Percentiles rank a stretch among this genome's conserved stretches.
Evolutionary conservation across 2,329 filamentous ascomycete species (phyloP).

Genomic region (Trichocomaceae sp.): DNA sequence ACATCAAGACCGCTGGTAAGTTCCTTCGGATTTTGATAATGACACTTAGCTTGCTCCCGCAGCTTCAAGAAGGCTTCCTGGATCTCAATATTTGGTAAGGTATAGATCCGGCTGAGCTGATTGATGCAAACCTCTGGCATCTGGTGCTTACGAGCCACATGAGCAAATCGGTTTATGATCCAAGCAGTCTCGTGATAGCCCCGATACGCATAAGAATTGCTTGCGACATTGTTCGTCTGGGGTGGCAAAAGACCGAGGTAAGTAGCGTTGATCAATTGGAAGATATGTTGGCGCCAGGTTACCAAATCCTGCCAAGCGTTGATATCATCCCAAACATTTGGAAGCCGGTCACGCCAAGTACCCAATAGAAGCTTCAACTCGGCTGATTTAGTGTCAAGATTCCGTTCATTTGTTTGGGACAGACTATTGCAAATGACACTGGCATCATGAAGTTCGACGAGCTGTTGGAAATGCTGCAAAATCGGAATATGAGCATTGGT

Average conservation of each 20-base stretch:
- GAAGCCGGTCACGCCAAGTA: conserved; percentile 90
- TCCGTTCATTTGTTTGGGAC: conserved; percentile 71
- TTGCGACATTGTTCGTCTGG: conserved; percentile 72
- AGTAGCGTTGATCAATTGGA: conserved; percentile 90
- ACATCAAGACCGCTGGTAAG: conserved; percentile 90
- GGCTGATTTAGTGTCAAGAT: conserved; percentile 88
- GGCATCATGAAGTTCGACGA: conserved; percentile 95
- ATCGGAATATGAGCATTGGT: conserved; percentile 94
- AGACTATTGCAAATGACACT: conserved; percentile 94
- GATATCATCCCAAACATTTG: conserved; percentile 99
- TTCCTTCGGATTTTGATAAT: conserved; percentile 93
- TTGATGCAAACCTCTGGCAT: conserved; percentile 96
- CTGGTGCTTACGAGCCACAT: conserved; percentile 94
- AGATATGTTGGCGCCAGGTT: conserved; percentile 99
- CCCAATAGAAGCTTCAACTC: conserved; percentile 90
- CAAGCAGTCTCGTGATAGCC: conserved; percentile 98
- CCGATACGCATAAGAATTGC: conserved; percentile 90
- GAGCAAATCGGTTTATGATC: conserved; percentile 99
- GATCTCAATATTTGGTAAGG: conserved; percentile 97
- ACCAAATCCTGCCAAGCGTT: conserved; percentile 98
- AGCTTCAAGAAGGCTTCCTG: conserved; percentile 98
- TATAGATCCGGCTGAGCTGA: conserved; percentile 96
- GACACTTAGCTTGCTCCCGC: conserved; percentile 96
- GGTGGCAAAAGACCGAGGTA: conserved; percentile 80
- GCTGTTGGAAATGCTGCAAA: conserved; percentile 93